Conservation (phyloP, 2,329 filamentous ascomycete species). For the Calonectria crousiana region DNA sequence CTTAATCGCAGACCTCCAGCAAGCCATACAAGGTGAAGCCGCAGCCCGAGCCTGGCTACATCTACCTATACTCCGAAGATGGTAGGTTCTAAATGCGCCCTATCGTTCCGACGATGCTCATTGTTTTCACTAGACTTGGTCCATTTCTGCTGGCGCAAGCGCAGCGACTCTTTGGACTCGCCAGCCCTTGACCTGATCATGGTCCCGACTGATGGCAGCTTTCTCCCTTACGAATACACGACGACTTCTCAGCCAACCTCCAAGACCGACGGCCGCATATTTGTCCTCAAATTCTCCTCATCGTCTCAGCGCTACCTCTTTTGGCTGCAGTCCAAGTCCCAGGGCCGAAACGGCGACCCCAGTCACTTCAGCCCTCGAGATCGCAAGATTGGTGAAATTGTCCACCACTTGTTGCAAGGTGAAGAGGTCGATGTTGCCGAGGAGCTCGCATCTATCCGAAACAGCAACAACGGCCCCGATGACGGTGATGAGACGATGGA, state of each 20-base stretch:
- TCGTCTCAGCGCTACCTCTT: conserved; percentile 93
- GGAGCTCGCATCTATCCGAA: conserved; percentile 76
- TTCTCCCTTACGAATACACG: conserved; percentile 80
- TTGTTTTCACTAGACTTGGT: conserved; percentile 75
- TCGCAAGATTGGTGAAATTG: conserved; percentile 87
- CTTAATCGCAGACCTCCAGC: conserved; percentile 56
- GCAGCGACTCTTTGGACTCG: conserved; percentile 75
- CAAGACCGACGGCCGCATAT: conserved; percentile 89
- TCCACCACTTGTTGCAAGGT: conserved; percentile 86
- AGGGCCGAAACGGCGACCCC: conserved; percentile 75
- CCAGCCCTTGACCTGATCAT: conserved; percentile 92
- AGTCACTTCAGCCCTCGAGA: conserved; percentile 89
- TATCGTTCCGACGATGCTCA: neutral
- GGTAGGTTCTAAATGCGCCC: conserved; percentile 61
- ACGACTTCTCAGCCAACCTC: conserved; percentile 67
- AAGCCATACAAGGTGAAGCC: conserved; percentile 80
- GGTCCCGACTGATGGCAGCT: conserved; percentile 90
- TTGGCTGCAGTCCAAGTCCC: conserved; percentile 94
- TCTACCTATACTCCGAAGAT: conserved; percentile 95
- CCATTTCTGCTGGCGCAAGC: conserved; percentile 97
- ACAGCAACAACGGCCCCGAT: conserved; percentile 61
- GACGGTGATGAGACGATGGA: conserved; percentile 66
- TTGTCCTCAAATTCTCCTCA: conserved; percentile 92
- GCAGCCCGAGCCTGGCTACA: conserved; percentile 80
- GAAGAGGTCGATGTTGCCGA: conserved; percentile 85